Evolutionary conservation across 768 basidiomycete species (phyloP), one percentile per base, ranked within the genome.

Genomic region (Phlebiopsis flavidoalba): DNA sequence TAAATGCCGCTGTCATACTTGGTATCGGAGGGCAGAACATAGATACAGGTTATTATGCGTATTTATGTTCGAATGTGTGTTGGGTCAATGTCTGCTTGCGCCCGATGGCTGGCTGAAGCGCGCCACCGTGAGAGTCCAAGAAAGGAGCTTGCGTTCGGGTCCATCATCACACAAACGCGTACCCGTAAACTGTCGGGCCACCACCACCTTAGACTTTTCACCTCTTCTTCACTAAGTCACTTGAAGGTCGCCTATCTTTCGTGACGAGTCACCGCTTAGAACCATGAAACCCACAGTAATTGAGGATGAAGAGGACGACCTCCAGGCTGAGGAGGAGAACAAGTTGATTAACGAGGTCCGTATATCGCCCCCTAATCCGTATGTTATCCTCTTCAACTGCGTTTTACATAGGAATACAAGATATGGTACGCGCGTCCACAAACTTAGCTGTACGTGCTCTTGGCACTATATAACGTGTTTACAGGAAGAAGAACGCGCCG

Each of bases 401-500:
- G 35, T 35, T 4, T 12, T 57, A 52, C 40, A 43, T 49, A 93
- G 89, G 91, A 93, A 73, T 93, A 93, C 71, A 93, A 93, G 75
- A 91, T 84, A 65, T 93, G 91, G 91, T 89, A 67, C 66, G 69
- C 66, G 69, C 51, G 60, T 43, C 1, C 17, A 43, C 10, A 17
- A 43, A 17, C 4, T 31, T 6, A 31, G 26, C 33, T 12, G 21
- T 48, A 10, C 53, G 53, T 33, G 22, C 17, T 21, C 40, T 6
- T 45, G 15, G 17, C 5, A 22, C 12, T 48, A 31, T 48, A 31
- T 15, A 14, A 31, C 40, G 59, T 37, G 37, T 50, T 17, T 60
- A 36, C 72, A 94, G 91, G 91, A 94, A 94, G 81, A 94, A 94
- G 78, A 96, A 95, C 75, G 93, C 95, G 57, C 96, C 95, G 12